Conservation (phyloP, 1,284 basidiomycete genomes). For the Naganishia sp. region DNA sequence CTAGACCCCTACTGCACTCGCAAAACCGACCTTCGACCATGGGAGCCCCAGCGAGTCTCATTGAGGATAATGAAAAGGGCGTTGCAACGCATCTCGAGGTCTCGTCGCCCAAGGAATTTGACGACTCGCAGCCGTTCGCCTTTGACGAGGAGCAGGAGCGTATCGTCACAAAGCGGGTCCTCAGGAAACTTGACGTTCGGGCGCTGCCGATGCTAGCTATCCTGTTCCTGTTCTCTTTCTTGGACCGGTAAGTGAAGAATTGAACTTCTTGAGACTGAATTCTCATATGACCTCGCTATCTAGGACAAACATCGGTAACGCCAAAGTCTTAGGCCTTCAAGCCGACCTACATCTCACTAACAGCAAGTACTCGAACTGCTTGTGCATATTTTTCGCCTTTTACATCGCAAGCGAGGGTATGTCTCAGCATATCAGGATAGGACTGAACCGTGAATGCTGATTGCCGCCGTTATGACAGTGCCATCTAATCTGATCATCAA, state of each 20-base stretch:
- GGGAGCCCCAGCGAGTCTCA: no score
- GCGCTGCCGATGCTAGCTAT: slow-evolving; percentile 45
- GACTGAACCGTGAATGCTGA: not conserved
- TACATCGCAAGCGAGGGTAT: slow-evolving; percentile 41
- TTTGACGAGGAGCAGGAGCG: no score
- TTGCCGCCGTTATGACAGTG: slow-evolving; percentile 29
- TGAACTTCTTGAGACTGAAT: no score
- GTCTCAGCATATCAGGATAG: not conserved
- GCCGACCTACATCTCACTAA: slow-evolving; percentile 38
- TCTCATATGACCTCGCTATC: no score
- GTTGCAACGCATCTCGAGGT: no score
- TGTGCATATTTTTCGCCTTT: slow-evolving; percentile 50
- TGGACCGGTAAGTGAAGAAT: slow-evolving; percentile 32
- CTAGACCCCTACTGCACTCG: no score
- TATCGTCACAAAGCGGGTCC: not conserved
- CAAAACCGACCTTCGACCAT: no score
- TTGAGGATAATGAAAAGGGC: no score
- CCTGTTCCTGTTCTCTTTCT: slow-evolving; percentile 43
- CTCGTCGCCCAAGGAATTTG: no score
- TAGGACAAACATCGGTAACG: slow-evolving; percentile 44
- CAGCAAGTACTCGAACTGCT: slow-evolving; percentile 40
- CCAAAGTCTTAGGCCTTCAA: slow-evolving; percentile 44
- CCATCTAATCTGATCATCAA: slow-evolving; percentile 49
- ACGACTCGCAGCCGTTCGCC: no score
- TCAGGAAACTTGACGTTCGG: slow-evolving; percentile 41